Conservation (phyloP, 345 rosid species). For the Euphorbia pulcherrima region DNA sequence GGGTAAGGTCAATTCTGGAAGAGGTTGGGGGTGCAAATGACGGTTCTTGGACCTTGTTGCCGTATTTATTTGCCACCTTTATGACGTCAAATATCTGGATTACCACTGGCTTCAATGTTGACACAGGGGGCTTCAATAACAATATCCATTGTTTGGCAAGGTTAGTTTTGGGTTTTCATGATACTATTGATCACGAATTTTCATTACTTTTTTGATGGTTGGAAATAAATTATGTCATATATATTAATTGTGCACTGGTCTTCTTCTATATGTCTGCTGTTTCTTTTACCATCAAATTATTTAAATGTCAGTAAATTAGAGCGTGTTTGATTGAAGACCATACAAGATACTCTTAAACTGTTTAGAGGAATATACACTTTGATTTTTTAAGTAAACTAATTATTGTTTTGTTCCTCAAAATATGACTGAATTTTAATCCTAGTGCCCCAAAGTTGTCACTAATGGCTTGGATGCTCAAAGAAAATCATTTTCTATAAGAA, state of each 20-base stretch:
- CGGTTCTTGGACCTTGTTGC: constrained; percentile 91
- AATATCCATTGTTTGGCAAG: constrained; percentile 94
- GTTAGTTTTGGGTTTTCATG: constrained; percentile 28
- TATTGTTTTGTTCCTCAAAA: not conserved
- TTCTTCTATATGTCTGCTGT: not conserved
- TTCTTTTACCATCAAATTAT: not conserved
- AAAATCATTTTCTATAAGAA: not conserved
- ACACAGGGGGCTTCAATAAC: constrained; percentile 95
- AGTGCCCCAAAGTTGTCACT: not conserved
- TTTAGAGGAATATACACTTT: not conserved
- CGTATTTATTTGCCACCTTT: constrained; percentile 81
- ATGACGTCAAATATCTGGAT: constrained; percentile 89
- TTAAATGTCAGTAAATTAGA: not conserved
- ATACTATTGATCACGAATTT: constrained; percentile 1
- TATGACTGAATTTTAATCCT: not conserved
- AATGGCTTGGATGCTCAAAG: not conserved
- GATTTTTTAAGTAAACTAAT: not conserved
- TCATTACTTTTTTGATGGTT: not conserved
- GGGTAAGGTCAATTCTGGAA: constrained; percentile 85
- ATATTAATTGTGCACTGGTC: not conserved
- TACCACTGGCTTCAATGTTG: constrained; percentile 80
- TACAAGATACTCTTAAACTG: not conserved
- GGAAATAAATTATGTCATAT: not conserved
- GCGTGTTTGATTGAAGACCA: not conserved
- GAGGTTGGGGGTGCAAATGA: constrained; percentile 92